Evolutionary conservation across 148 eudicot species (phyloP).

Genomic region (Rheum nobile): DNA sequence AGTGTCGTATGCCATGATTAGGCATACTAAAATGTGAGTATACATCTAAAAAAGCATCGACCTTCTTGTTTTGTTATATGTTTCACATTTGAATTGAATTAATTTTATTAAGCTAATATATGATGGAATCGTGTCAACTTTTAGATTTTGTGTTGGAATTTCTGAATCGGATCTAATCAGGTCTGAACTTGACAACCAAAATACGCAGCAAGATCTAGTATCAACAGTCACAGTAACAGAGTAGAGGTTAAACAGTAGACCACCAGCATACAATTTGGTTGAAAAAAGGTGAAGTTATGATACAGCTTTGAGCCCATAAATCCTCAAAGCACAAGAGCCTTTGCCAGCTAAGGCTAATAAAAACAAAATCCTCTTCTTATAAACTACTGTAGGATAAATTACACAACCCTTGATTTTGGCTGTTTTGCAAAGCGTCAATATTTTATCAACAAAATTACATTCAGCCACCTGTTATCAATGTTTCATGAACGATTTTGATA

Average conservation of each 20-base stretch:
- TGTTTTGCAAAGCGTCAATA: background rate
- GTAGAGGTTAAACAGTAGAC: background rate
- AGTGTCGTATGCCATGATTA: too few relatives aligned
- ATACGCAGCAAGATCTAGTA: background rate
- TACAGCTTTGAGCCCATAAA: conserved; percentile 7
- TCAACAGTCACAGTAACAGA: background rate
- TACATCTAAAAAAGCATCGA: too few relatives aligned
- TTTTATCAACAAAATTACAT: background rate
- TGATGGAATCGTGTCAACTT: background rate
- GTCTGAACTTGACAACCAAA: background rate
- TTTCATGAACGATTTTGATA: too few relatives aligned
- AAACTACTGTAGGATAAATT: background rate
- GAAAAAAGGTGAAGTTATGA: background rate
- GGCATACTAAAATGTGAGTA: too few relatives aligned
- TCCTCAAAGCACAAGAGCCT: background rate
- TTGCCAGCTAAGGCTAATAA: background rate
- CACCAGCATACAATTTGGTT: background rate
- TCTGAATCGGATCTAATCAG: background rate
- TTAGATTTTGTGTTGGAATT: background rate
- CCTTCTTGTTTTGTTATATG: too few relatives aligned
- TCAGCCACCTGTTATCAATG: background rate
- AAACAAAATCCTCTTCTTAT: background rate
- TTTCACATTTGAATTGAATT: too few relatives aligned
- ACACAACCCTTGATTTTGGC: background rate
- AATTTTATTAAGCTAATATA: too few relatives aligned